Base-by-base conservation (phyloP, 2,329 filamentous ascomycete species). In the Xylaria sp. region DNA sequence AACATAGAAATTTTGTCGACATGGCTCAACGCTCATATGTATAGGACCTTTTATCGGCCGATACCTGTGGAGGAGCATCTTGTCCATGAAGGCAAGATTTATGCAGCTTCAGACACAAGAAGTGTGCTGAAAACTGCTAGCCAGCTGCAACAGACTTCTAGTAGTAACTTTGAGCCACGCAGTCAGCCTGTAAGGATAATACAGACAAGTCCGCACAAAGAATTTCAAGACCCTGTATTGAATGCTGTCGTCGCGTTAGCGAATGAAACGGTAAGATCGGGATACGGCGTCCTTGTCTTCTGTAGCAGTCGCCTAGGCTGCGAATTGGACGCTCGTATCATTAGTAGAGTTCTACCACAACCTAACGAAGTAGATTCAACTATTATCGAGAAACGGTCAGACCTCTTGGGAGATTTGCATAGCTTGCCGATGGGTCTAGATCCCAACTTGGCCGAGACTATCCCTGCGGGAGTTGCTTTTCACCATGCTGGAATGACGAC, bases 61-160 rank as follows among this genome's bases (percentile, higher is more conserved):
- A 85, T 94, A n/a, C 91, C 92, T 0, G 89, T 94, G 25, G 87
- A 93, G 61, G 92, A 94, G 74, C 88, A 92, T 75, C 82, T 94
- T 0, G 91, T 94, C 3, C 91, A 89, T 76, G 90, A 93, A 55
- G 88, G 91, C 66, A 84, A 84, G 6, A 84, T 94, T 10, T 93
- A 92, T 73, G 85, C 87, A 3, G 87, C 89, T 23, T 85, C 85
- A 37, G 87, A 82, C n/a, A 88, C 88, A 9, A 86, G 84, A 58
- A 85, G 82, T 59, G 82, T 91, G 50, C 85, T 90, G 50, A 88
- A 88, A 69, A 88, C 85, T 13, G 86, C 87, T 12, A 84, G 83
- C 10, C 86, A 89, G 69, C 76, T 89, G 13, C 83, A 81, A 67
- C 71, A 78, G 61, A 71, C 78, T 65, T 69, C 78, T 69, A 62